Percentiles rank a stretch among this genome's conserved stretches.
Evolutionary conservation across 805 yeast species (phyloP).

Genomic region (Monosporozyma siamensis): DNA sequence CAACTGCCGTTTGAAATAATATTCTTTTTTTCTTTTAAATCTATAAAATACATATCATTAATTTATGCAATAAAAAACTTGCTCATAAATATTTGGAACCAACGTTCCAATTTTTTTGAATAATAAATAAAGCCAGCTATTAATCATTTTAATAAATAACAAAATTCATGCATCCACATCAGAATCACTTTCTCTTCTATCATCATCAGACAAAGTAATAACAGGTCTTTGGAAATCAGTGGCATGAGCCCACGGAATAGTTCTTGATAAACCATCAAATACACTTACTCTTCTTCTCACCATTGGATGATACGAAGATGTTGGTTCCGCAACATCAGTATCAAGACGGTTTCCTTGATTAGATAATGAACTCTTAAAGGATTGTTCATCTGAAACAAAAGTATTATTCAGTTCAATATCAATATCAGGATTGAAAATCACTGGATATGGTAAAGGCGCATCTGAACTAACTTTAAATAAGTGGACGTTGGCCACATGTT

Average conservation of each 20-base stretch:
- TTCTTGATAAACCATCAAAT: slow-evolving; percentile 29
- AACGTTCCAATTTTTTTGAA: too few relatives aligned
- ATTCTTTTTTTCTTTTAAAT: neutral
- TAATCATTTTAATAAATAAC: too few relatives aligned
- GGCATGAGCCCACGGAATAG: slow-evolving; percentile 67
- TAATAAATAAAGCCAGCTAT: too few relatives aligned
- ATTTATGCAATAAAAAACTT: too few relatives aligned
- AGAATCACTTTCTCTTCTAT: slow-evolving; percentile 13
- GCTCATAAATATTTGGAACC: too few relatives aligned
- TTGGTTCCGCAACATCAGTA: slow-evolving; percentile 13
- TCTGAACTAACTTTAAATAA: slow-evolving; percentile 83
- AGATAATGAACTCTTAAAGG: neutral
- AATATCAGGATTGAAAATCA: slow-evolving; percentile 1
- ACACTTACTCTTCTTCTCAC: slow-evolving; percentile 21
- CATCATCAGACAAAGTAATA: neutral
- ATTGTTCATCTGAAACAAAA: neutral
- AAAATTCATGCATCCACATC: slow-evolving; percentile 6
- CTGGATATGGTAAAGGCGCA: slow-evolving; percentile 70
- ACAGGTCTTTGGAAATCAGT: slow-evolving; percentile 70
- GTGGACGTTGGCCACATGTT: slow-evolving; percentile 84
- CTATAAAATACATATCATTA: slow-evolving; percentile 1
- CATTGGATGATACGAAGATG: slow-evolving; percentile 16
- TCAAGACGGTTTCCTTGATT: neutral
- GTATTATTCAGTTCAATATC: slow-evolving; percentile 1
- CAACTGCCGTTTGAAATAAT: too few relatives aligned